Base-by-base conservation (phyloP, 2,329 filamentous ascomycete genomes). In the Pseudocercospora pini-densiflorae region DNA sequence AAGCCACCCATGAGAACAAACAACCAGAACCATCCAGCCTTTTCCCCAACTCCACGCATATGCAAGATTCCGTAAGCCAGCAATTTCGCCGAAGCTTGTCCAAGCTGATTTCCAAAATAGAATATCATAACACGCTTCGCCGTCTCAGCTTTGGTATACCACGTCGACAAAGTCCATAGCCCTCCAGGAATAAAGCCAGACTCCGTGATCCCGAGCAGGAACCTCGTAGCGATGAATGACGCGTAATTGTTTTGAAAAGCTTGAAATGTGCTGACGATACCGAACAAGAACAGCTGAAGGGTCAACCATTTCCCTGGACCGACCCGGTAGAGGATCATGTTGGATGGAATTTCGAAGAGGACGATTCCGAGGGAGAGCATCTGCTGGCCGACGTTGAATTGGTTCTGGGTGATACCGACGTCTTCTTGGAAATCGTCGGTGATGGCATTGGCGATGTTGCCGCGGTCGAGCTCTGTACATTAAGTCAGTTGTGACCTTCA, bases 171-270 rank as follows among this genome's bases (percentile, higher is more conserved):
- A 0, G 83, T 84, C 73, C 80, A 85, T 1, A 84, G 73, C 6
- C 81, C 81, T 47, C 81, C 83, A 2, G 82, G 82, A 54, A 83
- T 84, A 65, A 83, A 82, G 1, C 81, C 81, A 1, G 80, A 79
- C 63, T 83, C 82, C 1, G 68, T 73, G 29, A 74, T 69, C 5
- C 79, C 79, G 7, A 81, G 77, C 2, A 82, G 72, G 9, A 81
- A 72, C 12, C 80, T 73, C 0, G 80, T 81, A 0, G 75, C 74
- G 10, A 81, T 72, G 68, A 78, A 81, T 2, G 79, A 73, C 0
- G 68, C 77, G 16, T 79, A 76, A 23, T 77, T 78, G 36, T 75
- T 76, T 61, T 80, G 77, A 61, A 79, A 82, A 0, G 79, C 78
- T 61, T 81, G 80, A 62, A 81, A 81, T 1, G 78, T 78, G 21